These are phyloP conservation scores for Conticribra guillardii DNA, from an alignment of 108 stramenopile genomes.

Conservation along the genomic window DNA sequence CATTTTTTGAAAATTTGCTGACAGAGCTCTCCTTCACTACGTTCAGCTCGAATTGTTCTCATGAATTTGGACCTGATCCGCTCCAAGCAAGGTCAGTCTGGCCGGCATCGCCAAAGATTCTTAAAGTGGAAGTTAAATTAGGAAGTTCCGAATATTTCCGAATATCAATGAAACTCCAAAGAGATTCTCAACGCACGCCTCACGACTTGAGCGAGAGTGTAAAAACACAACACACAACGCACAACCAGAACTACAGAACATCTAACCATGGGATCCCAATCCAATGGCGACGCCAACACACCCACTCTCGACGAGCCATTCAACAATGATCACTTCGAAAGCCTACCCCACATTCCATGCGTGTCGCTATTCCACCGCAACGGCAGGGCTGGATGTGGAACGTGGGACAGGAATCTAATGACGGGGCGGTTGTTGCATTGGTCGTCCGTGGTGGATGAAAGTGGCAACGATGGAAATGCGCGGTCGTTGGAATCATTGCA, in stretches of 20 bases:
- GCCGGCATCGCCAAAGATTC: no score
- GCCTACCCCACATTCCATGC: conserved; percentile 68
- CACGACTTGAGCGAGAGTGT: no score
- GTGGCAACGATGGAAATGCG: neutral
- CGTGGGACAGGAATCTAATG: conserved; percentile 55
- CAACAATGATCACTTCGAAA: conserved; percentile 54
- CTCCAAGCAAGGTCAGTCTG: no score
- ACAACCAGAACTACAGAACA: neutral
- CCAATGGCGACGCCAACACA: conserved; percentile 4
- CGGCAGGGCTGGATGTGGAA: conserved; percentile 84
- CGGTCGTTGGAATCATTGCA: neutral
- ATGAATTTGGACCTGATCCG: no score
- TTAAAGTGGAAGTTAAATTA: no score
- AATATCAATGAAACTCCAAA: no score
- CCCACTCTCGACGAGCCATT: conserved; percentile 62
- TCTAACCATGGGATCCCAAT: neutral
- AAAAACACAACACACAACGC: no score
- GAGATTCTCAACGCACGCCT: no score
- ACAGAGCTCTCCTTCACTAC: no score
- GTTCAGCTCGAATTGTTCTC: no score
- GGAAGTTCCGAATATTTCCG: no score
- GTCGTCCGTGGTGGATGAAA: conserved; percentile 29
- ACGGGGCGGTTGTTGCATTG: conserved; percentile 59
- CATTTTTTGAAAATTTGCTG: no score
- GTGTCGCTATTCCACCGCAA: conserved; percentile 74